phyloP scores from a whole-genome alignment of 2,329 filamentous ascomycete genomes.

The Botrytis elliptica region DNA sequence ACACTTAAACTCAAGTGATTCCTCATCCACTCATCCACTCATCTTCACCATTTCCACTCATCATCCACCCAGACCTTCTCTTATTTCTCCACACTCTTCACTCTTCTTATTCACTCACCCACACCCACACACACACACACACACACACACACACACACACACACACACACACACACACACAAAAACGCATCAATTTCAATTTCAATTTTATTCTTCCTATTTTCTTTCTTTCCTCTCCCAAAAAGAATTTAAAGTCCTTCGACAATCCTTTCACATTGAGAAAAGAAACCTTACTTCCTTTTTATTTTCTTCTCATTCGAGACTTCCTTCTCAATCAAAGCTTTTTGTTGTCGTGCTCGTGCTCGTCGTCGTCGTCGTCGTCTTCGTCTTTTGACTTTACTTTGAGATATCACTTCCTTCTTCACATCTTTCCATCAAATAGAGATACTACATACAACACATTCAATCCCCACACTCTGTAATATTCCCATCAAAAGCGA shows the following conservation, averaged over 20 bases:
- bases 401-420: slow-evolving; percentile 2
- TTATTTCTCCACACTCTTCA: slow-evolving; percentile 6
- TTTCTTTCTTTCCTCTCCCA: background rate
- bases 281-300: background rate
- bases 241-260: slow-evolving; percentile 1
- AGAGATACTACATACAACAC: slow-evolving; percentile 1
- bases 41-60: background rate
- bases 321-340: background rate
- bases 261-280: background rate
- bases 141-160: background rate
- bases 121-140: too few species aligned
- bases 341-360: background rate
- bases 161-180: background rate
- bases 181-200: slow-evolving; percentile 14
- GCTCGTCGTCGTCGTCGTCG: background rate
- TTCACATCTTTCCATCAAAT: background rate
- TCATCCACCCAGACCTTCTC: slow-evolving; percentile 5
- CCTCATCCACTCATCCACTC: background rate
- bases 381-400: slow-evolving; percentile 3
- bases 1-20: background rate
- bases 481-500: background rate
- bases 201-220: background rate
- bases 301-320: background rate
- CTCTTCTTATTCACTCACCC: background rate
- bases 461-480: background rate